Conservation (phyloP, 2,329 filamentous ascomycete genomes). For the Ascosphaera acerosa region DNA sequence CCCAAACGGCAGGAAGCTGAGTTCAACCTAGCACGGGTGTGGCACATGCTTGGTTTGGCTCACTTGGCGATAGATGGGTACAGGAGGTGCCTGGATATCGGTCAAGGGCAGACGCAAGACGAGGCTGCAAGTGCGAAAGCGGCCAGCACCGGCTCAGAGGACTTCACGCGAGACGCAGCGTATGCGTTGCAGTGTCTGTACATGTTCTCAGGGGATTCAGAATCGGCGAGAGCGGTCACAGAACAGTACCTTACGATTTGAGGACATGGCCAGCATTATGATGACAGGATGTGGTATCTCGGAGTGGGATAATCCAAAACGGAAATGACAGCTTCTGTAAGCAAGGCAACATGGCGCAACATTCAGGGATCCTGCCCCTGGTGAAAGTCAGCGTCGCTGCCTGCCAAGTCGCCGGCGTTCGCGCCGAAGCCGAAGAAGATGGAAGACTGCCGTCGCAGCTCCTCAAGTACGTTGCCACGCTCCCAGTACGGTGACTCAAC, state of each 20-base stretch:
- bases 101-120: constrained; percentile 11
- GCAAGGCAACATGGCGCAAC: no score
- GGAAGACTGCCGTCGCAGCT: constrained; percentile 21
- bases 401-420: no score
- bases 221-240: constrained; percentile 34
- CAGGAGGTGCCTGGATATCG: constrained; percentile 28
- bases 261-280: no score
- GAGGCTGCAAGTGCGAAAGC: constrained; percentile 16
- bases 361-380: no score
- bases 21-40: constrained; percentile 54
- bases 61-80: constrained; percentile 54
- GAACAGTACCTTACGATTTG: constrained; percentile 31
- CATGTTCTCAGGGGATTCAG: constrained; percentile 35
- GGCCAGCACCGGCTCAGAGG: constrained; percentile 23
- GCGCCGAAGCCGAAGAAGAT: constrained; percentile 24
- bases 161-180: constrained; percentile 45
- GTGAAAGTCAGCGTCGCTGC: no score
- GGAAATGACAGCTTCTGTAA: no score
- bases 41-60: constrained; percentile 47
- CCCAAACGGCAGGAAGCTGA: constrained; percentile 45
- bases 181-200: constrained; percentile 46
- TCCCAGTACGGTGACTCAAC: constrained; percentile 7
- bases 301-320: background rate
- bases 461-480: constrained; percentile 16
- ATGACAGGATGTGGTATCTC: background rate